A percentile compares a stretch with the other conserved stretches of the same genome.
These are phyloP conservation scores for Sarocladium strictum DNA, from an alignment of 2,329 filamentous ascomycete species.

Conservation along the genomic window DNA sequence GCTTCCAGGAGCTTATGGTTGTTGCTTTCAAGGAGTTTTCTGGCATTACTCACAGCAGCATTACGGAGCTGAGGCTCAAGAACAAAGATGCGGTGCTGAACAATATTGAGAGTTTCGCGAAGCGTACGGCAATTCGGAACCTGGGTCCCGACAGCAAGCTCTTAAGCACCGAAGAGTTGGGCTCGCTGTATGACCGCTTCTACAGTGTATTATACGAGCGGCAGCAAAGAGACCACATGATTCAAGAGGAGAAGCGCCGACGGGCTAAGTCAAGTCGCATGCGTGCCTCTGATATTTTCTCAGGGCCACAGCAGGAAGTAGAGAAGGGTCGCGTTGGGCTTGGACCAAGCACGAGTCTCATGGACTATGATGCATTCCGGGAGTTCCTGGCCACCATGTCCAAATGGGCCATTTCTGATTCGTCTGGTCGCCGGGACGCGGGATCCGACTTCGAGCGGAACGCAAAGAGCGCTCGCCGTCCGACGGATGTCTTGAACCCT, in stretches of 20 bases:
- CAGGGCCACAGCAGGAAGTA: constrained; percentile 43
- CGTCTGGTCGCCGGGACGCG: constrained; percentile 50
- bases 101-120: constrained; percentile 96
- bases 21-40: constrained; percentile 98
- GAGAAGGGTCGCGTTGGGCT: constrained; percentile 85
- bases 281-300: constrained; percentile 31
- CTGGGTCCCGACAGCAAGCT: constrained; percentile 94
- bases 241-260: constrained; percentile 69
- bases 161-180: constrained; percentile 76
- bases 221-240: constrained; percentile 72
- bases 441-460: constrained; percentile 47
- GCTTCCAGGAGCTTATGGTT: constrained; percentile 98
- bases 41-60: constrained; percentile 86
- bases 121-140: constrained; percentile 92
- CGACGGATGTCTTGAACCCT: constrained; percentile 38
- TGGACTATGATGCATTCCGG: constrained; percentile 96
- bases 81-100: constrained; percentile 93
- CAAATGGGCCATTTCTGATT: constrained; percentile 90
- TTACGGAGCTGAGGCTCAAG: constrained; percentile 81
- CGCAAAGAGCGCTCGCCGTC: constrained; percentile 49
- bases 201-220: constrained; percentile 88
- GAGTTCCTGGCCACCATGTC: constrained; percentile 87
- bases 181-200: constrained; percentile 88
- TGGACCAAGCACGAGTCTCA: constrained; percentile 81
- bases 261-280: constrained; percentile 53